Conservation (phyloP, 257 asterid species). For the Coffea eugenioides region DNA sequence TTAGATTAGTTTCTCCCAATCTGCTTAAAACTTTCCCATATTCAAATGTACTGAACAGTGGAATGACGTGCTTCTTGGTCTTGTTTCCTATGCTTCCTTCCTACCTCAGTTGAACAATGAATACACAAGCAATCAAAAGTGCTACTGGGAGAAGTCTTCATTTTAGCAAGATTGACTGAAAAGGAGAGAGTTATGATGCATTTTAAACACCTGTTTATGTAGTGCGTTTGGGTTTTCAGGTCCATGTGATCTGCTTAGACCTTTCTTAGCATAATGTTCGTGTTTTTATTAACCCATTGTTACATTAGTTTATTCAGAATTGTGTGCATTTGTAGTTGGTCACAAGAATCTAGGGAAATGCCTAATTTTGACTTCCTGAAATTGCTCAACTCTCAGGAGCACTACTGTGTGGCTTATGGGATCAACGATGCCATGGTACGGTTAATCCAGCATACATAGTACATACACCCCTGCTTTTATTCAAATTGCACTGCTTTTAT, state of each 20-base stretch:
- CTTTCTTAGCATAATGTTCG: constrained; percentile 1
- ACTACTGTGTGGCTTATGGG: constrained; percentile 84
- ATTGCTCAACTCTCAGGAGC: constrained; percentile 65
- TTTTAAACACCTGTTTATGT: neutral
- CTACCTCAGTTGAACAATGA: neutral
- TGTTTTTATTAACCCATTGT: neutral
- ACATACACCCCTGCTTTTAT: neutral
- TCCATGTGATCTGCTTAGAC: neutral
- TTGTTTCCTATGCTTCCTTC: neutral
- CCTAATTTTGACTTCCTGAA: neutral
- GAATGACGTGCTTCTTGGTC: neutral
- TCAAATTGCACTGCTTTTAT: constrained; percentile 9
- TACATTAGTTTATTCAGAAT: neutral
- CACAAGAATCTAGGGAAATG: neutral
- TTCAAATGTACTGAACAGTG: neutral
- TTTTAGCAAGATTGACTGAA: neutral
- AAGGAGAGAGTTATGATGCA: neutral
- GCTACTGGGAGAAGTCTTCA: neutral
- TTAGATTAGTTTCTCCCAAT: neutral
- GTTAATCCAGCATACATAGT: neutral
- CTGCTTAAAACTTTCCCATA: neutral
- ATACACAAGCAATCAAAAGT: neutral
- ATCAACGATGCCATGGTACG: constrained; percentile 83
- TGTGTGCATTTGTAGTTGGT: neutral
- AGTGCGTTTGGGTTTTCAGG: neutral